phyloP scores from a whole-genome alignment of 306 rosid genomes.

The Arachis stenosperma region DNA sequence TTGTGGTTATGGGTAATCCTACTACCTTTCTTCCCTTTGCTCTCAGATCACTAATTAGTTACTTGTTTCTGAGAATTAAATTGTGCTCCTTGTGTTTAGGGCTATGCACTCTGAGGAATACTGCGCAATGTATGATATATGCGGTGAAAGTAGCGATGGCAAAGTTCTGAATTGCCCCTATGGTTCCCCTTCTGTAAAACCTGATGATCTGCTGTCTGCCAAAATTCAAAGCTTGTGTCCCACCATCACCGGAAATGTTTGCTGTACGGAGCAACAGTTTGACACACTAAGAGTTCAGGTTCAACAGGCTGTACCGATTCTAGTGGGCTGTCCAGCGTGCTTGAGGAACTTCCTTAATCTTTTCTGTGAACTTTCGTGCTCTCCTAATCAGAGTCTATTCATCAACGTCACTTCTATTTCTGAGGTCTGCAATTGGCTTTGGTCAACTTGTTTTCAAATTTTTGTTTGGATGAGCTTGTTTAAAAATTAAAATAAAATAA shows the following conservation, averaged over 20 bases:
- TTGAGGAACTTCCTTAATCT: constrained; percentile 94
- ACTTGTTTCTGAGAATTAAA: constrained; percentile 4
- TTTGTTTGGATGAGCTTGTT: constrained; percentile 22
- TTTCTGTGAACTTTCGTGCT: constrained; percentile 94
- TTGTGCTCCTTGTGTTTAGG: constrained; percentile 43
- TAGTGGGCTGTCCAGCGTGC: constrained; percentile 99
- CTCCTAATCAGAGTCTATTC: constrained; percentile 86
- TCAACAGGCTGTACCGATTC: constrained; percentile 95
- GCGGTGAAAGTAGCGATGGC: constrained; percentile 87
- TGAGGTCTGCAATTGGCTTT: constrained; percentile 57
- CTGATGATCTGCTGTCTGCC: constrained; percentile 77
- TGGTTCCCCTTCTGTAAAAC: constrained; percentile 80
- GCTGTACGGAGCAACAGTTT: constrained; percentile 85
- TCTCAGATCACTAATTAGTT: constrained; percentile 8
- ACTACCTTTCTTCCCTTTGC: not conserved
- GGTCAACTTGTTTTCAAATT: constrained; percentile 15
- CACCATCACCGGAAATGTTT: constrained; percentile 74
- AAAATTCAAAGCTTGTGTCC: constrained; percentile 97
- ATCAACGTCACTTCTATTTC: constrained; percentile 85
- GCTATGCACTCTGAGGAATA: constrained; percentile 67
- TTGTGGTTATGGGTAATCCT: constrained; percentile 11
- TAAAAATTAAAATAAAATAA: not conserved
- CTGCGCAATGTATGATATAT: constrained; percentile 96
- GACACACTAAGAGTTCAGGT: constrained; percentile 81
- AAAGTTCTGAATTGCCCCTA: constrained; percentile 91